Evolutionary conservation across 2,329 filamentous ascomycete species (phyloP).

Genomic region (Metarhizium sp.): DNA sequence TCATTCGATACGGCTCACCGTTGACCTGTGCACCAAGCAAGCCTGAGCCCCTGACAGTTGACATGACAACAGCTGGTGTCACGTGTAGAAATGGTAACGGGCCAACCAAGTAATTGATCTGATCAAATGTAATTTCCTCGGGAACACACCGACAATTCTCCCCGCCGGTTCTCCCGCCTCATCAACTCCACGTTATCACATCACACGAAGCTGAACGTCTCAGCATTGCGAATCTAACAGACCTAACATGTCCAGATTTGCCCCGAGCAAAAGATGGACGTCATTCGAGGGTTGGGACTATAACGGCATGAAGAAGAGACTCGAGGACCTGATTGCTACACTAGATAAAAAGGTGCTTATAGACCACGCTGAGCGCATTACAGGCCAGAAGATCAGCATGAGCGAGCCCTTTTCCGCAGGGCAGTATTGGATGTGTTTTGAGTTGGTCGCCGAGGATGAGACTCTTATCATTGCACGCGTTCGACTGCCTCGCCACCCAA

Average conservation of each 20-base stretch:
- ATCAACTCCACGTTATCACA: too few relatives aligned
- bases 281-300: conserved; percentile 14
- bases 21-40: too few relatives aligned
- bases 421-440: conserved; percentile 18
- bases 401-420: conserved; percentile 20
- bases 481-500: conserved; percentile 12
- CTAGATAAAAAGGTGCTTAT: conserved; percentile 12
- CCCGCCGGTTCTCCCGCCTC: neutral
- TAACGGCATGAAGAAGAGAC: conserved; percentile 13
- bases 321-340: conserved; percentile 5
- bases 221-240: neutral
- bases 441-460: conserved; percentile 13
- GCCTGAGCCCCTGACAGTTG: too few relatives aligned
- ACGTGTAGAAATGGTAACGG: neutral
- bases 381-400: conserved; percentile 14
- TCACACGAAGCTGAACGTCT: neutral
- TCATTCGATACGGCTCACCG: too few relatives aligned
- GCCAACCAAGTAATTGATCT: neutral
- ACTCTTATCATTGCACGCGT: conserved; percentile 15
- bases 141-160: neutral
- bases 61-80: neutral
- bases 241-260: neutral
- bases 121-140: neutral
- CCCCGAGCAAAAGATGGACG: conserved; percentile 4
- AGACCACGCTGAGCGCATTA: conserved; percentile 13